Conservation (phyloP, 2,329 filamentous ascomycete species). For the Xylariaceae sp. region DNA sequence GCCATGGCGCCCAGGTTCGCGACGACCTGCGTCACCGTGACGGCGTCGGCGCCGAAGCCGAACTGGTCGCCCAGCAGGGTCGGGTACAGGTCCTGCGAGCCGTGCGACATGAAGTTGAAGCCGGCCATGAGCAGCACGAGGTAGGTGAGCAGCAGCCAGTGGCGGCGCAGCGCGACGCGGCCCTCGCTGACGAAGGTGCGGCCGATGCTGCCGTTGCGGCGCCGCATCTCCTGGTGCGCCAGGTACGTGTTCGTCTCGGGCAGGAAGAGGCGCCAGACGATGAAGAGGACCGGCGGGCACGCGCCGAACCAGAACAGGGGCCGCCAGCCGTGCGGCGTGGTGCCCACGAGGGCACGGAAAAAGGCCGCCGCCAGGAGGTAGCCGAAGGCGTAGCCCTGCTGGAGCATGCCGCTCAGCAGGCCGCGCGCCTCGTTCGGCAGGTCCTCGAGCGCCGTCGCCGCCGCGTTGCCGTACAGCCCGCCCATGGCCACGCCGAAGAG, state of each 20-base stretch:
- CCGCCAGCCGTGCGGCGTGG: conserved; percentile 72
- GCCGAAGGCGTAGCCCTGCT: conserved; percentile 63
- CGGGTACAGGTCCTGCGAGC: conserved; percentile 57
- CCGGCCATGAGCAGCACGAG: conserved; percentile 82
- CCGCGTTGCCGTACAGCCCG: conserved; percentile 70
- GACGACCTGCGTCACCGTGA: conserved; percentile 65
- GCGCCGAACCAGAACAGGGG: conserved; percentile 88
- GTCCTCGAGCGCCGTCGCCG: conserved; percentile 72
- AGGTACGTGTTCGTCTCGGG: conserved; percentile 71
- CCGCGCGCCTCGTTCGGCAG: conserved; percentile 61
- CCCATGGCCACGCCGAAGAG: conserved; percentile 80
- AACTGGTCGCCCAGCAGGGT: conserved; percentile 53
- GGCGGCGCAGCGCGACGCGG: conserved; percentile 66
- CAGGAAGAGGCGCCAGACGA: conserved; percentile 67
- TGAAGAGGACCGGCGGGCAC: conserved; percentile 71
- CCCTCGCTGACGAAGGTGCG: conserved; percentile 68
- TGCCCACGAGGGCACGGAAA: conserved; percentile 61
- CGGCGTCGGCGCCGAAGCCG: conserved; percentile 41
- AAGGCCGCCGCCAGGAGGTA: conserved; percentile 58
- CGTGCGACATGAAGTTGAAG: conserved; percentile 88
- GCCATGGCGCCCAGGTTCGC: conserved; percentile 64
- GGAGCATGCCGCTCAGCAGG: conserved; percentile 67
- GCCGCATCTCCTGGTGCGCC: conserved; percentile 57
- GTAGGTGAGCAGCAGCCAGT: conserved; percentile 76
- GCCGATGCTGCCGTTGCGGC: conserved; percentile 47